Percentiles rank a stretch among this genome's conserved stretches.
Conservation (phyloP, 1,284 basidiomycete species). For the Tilletiopsis washingtonensis region DNA sequence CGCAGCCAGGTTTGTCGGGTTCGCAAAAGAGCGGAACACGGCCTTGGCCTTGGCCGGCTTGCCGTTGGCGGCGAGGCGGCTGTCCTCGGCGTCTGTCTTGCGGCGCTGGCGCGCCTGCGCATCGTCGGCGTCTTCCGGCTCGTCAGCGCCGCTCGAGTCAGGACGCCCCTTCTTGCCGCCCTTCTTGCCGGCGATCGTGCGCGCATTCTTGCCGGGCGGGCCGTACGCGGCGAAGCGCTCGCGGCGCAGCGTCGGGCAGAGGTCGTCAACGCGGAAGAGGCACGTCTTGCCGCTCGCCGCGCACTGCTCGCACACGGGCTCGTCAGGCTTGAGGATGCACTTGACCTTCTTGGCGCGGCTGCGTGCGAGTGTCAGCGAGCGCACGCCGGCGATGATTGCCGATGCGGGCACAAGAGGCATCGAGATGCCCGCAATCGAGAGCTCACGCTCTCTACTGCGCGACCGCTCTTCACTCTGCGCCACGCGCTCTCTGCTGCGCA, state of each 20-base stretch:
- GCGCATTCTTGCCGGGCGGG: slow-evolving; percentile 17
- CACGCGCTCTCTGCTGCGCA: no score
- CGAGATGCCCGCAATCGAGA: background rate
- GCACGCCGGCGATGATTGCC: background rate
- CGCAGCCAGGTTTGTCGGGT: slow-evolving; percentile 31
- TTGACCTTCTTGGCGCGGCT: slow-evolving; percentile 37
- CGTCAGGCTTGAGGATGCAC: slow-evolving; percentile 29
- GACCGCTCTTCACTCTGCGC: no score
- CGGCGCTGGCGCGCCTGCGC: background rate
- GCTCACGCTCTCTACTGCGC: background rate
- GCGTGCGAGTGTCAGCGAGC: background rate
- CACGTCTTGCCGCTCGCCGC: slow-evolving; percentile 31
- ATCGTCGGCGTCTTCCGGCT: background rate
- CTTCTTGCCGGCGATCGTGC: slow-evolving; percentile 6
- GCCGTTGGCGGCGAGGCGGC: no score
- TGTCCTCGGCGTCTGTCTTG: background rate
- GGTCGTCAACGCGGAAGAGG: slow-evolving; percentile 38
- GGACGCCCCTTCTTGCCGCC: background rate
- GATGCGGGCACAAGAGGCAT: no score
- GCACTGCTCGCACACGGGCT: slow-evolving; percentile 35
- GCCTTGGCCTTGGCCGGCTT: slow-evolving; percentile 26
- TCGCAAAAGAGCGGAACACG: slow-evolving; percentile 33
- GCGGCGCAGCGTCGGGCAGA: slow-evolving; percentile 28
- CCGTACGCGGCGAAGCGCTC: slow-evolving; percentile 32
- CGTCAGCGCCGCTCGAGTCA: background rate